Conservation (phyloP, 2,329 filamentous ascomycete species). For the Nigrospora oryzae region DNA sequence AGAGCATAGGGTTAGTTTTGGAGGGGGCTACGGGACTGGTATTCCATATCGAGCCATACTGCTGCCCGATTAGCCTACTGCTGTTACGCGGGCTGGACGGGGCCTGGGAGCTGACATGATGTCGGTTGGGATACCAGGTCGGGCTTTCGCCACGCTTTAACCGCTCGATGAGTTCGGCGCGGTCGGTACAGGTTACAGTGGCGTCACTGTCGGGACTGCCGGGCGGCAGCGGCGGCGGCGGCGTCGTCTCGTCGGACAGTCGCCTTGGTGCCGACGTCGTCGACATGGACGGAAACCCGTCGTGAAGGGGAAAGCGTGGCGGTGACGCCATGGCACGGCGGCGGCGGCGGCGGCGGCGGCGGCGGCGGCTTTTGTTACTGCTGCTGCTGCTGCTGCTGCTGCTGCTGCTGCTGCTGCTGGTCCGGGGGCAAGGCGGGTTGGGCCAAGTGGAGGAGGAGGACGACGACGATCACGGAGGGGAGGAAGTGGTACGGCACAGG, state of each 20-base stretch:
- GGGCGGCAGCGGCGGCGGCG: conserved; percentile 24
- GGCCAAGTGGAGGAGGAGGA: too few relatives aligned
- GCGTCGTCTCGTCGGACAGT: conserved; percentile 49
- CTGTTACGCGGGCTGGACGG: not conserved
- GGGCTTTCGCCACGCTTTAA: conserved; percentile 74
- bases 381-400: too few relatives aligned
- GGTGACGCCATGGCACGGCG: not conserved
- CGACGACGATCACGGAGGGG: too few relatives aligned
- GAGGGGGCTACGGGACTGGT: too few relatives aligned
- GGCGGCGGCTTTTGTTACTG: too few relatives aligned
- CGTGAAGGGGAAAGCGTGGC: not conserved
- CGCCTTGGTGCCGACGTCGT: conserved; percentile 16
- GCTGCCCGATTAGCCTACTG: conserved; percentile 3
- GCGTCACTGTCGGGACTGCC: conserved; percentile 20
- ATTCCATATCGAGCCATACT: conserved; percentile 28
- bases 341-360: too few relatives aligned
- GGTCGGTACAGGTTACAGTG: conserved; percentile 41
- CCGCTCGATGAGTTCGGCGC: conserved; percentile 73
- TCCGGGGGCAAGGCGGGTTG: too few relatives aligned
- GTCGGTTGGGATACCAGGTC: conserved; percentile 60
- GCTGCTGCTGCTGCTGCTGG: too few relatives aligned
- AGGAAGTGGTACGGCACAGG: too few relatives aligned
- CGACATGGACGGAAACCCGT: not conserved
- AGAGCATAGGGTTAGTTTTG: conserved; percentile 24
- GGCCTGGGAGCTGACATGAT: conserved; percentile 34